phyloP scores from a whole-genome alignment of 208 protist genomes.

The Crithidia bombi region DNA sequence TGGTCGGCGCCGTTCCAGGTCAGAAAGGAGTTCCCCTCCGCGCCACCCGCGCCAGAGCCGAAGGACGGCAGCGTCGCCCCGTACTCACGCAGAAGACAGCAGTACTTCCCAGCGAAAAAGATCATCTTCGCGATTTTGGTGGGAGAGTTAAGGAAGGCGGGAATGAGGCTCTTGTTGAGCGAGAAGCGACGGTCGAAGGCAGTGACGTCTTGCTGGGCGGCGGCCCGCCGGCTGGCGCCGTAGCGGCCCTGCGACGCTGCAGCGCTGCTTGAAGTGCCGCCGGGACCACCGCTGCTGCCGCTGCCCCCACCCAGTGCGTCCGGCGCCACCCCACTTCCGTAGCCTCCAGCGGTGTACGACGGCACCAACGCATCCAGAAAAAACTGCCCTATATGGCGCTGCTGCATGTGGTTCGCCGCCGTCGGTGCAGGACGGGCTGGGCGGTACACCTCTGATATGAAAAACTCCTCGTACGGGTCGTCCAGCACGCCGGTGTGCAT shows the following conservation, averaged over 20 bases:
- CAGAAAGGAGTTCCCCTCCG: constrained; percentile 38
- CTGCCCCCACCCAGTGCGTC: constrained; percentile 1
- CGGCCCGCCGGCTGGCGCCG: constrained; percentile 13
- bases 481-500: constrained; percentile 83
- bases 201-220: constrained; percentile 36
- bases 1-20: constrained; percentile 73
- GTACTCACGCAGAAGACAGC: constrained; percentile 87
- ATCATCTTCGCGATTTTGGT: constrained; percentile 80
- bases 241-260: constrained; percentile 16
- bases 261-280: not conserved
- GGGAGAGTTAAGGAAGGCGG: constrained; percentile 63
- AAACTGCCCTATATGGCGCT: constrained; percentile 31
- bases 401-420: constrained; percentile 28
- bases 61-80: constrained; percentile 53
- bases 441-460: constrained; percentile 64
- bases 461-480: constrained; percentile 88
- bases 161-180: constrained; percentile 84
- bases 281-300: not conserved
- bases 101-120: constrained; percentile 88
- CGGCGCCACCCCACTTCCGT: not conserved
- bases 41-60: not conserved
- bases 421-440: constrained; percentile 19
- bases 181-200: constrained; percentile 85
- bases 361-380: constrained; percentile 31
- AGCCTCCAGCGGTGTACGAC: not conserved